Evolutionary conservation across 2,329 filamentous ascomycete species (phyloP).

Genomic region (Colletotrichum sojae): DNA sequence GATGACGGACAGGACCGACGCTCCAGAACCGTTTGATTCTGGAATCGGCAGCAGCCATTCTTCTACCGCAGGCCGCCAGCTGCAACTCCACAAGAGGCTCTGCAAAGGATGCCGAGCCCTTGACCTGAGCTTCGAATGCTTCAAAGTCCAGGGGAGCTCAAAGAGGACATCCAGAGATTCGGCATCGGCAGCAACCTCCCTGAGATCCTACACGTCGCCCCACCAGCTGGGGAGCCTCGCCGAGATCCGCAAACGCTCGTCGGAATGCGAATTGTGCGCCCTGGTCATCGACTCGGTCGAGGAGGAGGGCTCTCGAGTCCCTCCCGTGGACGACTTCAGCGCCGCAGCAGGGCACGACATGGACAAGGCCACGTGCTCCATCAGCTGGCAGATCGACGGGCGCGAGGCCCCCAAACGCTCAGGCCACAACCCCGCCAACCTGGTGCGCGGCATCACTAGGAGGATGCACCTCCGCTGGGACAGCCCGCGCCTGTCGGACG

Average conservation of each 20-base stretch:
- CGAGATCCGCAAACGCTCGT: slow-evolving; percentile 4
- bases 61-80: neutral
- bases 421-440: slow-evolving; percentile 9
- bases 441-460: slow-evolving; percentile 19
- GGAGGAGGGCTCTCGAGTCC: slow-evolving; percentile 1
- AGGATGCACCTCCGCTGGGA: slow-evolving; percentile 25
- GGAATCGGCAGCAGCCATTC: neutral
- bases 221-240: slow-evolving; percentile 12
- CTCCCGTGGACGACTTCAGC: neutral
- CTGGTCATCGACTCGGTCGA: slow-evolving; percentile 19
- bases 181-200: neutral
- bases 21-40: neutral
- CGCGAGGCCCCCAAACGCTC: slow-evolving; percentile 6
- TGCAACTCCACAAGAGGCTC: neutral
- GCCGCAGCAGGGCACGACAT: neutral
- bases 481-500: neutral
- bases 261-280: slow-evolving; percentile 17
- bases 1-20: neutral
- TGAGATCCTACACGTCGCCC: slow-evolving; percentile 2
- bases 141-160: slow-evolving; percentile 14
- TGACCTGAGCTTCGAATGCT: slow-evolving; percentile 13
- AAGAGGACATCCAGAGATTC: neutral
- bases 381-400: slow-evolving; percentile 32
- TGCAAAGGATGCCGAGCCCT: slow-evolving; percentile 9
- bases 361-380: neutral